phyloP scores from a whole-genome alignment of 2,329 filamentous ascomycete species.

The Penicillium sp. region DNA sequence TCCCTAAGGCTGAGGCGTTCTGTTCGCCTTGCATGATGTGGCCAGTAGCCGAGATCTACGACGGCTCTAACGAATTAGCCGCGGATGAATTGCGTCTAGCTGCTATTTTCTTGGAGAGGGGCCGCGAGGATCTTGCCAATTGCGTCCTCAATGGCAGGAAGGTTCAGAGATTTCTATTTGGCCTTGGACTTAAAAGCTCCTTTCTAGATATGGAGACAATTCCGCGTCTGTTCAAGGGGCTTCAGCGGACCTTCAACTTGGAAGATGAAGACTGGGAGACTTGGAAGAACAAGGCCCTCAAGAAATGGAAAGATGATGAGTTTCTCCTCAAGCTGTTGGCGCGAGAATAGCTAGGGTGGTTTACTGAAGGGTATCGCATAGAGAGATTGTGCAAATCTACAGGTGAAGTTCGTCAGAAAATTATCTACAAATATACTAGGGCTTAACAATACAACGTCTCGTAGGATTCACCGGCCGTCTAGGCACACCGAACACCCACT shows the following conservation, averaged over 20 bases:
- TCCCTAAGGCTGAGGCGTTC: constrained; percentile 40
- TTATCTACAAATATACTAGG: too few relatives aligned
- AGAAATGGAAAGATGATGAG: constrained; percentile 3
- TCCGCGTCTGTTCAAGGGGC: neutral
- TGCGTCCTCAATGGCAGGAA: constrained; percentile 21
- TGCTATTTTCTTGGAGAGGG: constrained; percentile 2
- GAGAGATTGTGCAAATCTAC: too few relatives aligned
- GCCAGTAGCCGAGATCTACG: constrained; percentile 3
- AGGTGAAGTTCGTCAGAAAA: too few relatives aligned
- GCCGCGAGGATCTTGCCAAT: constrained; percentile 15
- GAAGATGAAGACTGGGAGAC: constrained; percentile 1
- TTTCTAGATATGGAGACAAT: constrained; percentile 3
- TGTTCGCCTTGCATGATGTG: constrained; percentile 36
- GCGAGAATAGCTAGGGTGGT: neutral
- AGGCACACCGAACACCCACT: too few relatives aligned
- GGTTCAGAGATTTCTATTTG: constrained; percentile 5
- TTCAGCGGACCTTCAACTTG: constrained; percentile 1
- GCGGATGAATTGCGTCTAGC: constrained; percentile 5
- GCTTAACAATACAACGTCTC: too few relatives aligned
- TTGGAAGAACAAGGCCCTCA: constrained; percentile 4
- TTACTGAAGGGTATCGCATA: too few relatives aligned
- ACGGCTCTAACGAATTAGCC: constrained; percentile 4
- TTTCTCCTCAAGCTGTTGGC: neutral
- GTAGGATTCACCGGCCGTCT: too few relatives aligned
- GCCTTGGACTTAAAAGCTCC: constrained; percentile 5